phyloP scores from a whole-genome alignment of 2,329 filamentous ascomycete species.

The Aspergillus tamarii region DNA sequence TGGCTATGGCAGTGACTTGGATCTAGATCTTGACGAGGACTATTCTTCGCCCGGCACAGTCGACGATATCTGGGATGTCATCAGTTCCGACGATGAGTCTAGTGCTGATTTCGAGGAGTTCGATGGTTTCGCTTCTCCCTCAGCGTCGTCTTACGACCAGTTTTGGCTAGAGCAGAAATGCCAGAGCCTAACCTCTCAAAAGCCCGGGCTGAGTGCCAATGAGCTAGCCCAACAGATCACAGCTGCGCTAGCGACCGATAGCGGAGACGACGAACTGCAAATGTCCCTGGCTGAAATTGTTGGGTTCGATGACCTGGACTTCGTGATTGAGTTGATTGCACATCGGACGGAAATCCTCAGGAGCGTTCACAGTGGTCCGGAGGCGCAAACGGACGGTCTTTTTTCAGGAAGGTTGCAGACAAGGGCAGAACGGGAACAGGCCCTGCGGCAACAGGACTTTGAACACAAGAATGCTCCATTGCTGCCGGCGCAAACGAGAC shows the following conservation, averaged over 20 bases:
- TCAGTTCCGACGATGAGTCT: slow-evolving; percentile 72
- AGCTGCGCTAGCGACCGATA: slow-evolving; percentile 71
- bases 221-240: slow-evolving; percentile 79
- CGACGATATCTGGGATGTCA: slow-evolving; percentile 91
- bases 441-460: slow-evolving; percentile 73
- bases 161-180: slow-evolving; percentile 76
- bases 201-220: slow-evolving; percentile 67
- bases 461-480: slow-evolving; percentile 80
- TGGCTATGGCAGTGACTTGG: slow-evolving; percentile 56
- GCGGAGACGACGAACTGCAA: slow-evolving; percentile 83
- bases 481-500: slow-evolving; percentile 69
- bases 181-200: slow-evolving; percentile 63
- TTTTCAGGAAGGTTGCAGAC: slow-evolving; percentile 66
- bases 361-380: slow-evolving; percentile 28
- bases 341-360: slow-evolving; percentile 71
- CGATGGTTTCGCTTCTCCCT: slow-evolving; percentile 42
- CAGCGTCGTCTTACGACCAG: slow-evolving; percentile 53
- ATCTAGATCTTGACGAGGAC: slow-evolving; percentile 66
- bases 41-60: slow-evolving; percentile 62
- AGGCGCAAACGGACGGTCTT: slow-evolving; percentile 47
- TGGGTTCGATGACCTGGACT: slow-evolving; percentile 90
- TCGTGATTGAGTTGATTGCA: slow-evolving; percentile 86
- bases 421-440: slow-evolving; percentile 76
- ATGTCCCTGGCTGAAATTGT: slow-evolving; percentile 86
- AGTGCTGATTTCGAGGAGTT: slow-evolving; percentile 66